phyloP scores from a whole-genome alignment of 345 rosid genomes.

The Eucalyptus grandis region DNA sequence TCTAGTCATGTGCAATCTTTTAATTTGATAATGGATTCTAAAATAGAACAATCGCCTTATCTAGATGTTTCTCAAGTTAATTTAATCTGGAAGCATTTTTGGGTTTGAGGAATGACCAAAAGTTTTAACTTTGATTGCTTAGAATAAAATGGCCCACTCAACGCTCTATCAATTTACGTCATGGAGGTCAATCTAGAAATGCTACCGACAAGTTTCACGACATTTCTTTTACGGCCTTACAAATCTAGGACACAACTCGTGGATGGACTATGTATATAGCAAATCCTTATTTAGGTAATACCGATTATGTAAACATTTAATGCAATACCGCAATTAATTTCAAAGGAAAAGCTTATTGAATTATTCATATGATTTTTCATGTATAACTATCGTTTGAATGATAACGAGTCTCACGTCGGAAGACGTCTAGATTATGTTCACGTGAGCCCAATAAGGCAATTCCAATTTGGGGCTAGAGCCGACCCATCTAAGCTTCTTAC shows the following conservation, averaged over 20 bases:
- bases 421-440: fast-evolving
- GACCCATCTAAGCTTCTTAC: too few relatives aligned
- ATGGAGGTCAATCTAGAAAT: not conserved
- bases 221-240: not conserved
- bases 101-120: not conserved
- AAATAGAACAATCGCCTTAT: not conserved
- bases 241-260: not conserved
- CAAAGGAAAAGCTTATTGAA: not conserved
- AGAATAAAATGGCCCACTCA: not conserved
- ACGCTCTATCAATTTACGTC: not conserved
- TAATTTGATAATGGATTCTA: too few relatives aligned
- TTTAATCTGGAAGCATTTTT: too few relatives aligned
- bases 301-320: not conserved
- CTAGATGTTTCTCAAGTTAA: not conserved
- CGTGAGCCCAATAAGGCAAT: not conserved
- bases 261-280: not conserved
- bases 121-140: not conserved
- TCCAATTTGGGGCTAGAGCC: not conserved
- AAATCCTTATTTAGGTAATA: not conserved
- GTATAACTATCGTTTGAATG: not conserved
- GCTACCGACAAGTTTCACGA: not conserved
- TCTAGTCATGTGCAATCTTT: not conserved
- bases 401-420: fast-evolving
- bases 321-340: not conserved
- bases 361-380: not conserved